phyloP scores from a whole-genome alignment of 768 basidiomycete species.

The Pleurotus cornucopiae region DNA sequence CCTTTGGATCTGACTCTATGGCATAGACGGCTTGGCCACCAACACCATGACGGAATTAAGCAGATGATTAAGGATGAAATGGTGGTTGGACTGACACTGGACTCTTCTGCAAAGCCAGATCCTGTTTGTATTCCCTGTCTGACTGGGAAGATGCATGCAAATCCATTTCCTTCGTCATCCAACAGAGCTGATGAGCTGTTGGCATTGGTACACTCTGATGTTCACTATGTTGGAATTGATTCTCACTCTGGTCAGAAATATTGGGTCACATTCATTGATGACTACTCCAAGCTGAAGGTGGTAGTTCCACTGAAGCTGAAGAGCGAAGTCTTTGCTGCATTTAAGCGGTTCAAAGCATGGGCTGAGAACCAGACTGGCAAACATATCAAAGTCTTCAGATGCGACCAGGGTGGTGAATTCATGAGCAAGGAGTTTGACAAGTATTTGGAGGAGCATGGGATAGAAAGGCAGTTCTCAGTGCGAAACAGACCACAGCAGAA shows the following conservation, averaged over 20 bases:
- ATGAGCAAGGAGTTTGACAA: conserved; percentile 18
- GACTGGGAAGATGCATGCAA: conserved; percentile 19
- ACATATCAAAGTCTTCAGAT: conserved; percentile 7
- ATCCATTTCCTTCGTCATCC: conserved; percentile 14
- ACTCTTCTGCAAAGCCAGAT: no score
- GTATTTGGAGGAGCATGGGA: conserved; percentile 20
- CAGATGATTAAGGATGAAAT: background rate
- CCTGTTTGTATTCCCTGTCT: conserved; percentile 4
- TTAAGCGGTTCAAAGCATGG: conserved; percentile 23
- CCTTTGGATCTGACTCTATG: conserved; percentile 19
- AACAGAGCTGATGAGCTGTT: background rate
- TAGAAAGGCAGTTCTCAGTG: conserved; percentile 17
- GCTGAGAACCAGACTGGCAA: conserved; percentile 1
- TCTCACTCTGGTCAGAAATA: background rate
- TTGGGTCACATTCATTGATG: no score
- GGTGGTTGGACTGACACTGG: no score
- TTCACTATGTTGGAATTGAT: conserved; percentile 9
- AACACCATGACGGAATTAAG: conserved; percentile 17
- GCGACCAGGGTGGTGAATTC: conserved; percentile 34
- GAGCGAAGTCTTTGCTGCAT: conserved; percentile 17
- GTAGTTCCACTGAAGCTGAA: conserved; percentile 14
- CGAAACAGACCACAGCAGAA: no score
- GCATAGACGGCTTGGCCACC: conserved; percentile 26
- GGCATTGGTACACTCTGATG: conserved; percentile 16
- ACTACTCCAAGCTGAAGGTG: background rate